Percentiles rank a stretch among this genome's conserved stretches.
phyloP scores from a whole-genome alignment of 2,329 filamentous ascomycete genomes.

The Aphanoascus verrucosus region DNA sequence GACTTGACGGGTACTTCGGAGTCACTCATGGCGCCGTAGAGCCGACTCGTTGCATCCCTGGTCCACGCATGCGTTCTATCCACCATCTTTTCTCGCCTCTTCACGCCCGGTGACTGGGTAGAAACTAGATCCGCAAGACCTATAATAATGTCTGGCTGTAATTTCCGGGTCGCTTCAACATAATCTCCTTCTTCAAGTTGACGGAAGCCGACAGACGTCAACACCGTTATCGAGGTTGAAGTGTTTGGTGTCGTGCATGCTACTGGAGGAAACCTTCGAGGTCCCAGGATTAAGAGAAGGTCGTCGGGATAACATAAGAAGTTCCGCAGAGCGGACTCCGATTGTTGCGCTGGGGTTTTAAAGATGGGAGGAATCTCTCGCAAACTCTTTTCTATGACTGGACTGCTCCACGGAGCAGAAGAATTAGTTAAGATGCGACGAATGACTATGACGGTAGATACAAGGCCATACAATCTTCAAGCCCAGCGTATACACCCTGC shows the following conservation, averaged over 20 bases:
- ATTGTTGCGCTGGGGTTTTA: constrained; percentile 34
- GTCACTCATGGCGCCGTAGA: constrained; percentile 28
- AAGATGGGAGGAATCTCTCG: constrained; percentile 43
- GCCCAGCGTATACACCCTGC: constrained; percentile 62
- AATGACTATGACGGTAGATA: not conserved
- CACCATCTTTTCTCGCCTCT: constrained; percentile 70
- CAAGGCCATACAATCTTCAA: constrained; percentile 75
- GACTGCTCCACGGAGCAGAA: constrained; percentile 27
- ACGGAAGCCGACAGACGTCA: constrained; percentile 78
- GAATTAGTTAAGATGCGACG: constrained; percentile 20
- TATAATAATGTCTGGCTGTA: constrained; percentile 71
- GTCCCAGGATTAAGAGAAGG: constrained; percentile 59
- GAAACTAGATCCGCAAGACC: constrained; percentile 63
- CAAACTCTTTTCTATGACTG: constrained; percentile 53
- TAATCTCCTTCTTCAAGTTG: constrained; percentile 61
- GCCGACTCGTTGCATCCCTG: constrained; percentile 50
- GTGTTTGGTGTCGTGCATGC: constrained; percentile 58
- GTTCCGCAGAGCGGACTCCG: constrained; percentile 53
- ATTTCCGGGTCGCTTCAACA: constrained; percentile 48
- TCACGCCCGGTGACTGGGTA: constrained; percentile 50
- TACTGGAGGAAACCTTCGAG: constrained; percentile 68
- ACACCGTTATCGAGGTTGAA: constrained; percentile 59
- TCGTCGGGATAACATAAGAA: constrained; percentile 65
- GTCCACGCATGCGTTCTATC: constrained; percentile 80
- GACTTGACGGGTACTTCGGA: constrained; percentile 22